phyloP scores from a whole-genome alignment of 164 flowering plant species.

The Magnolia changhungtana region DNA sequence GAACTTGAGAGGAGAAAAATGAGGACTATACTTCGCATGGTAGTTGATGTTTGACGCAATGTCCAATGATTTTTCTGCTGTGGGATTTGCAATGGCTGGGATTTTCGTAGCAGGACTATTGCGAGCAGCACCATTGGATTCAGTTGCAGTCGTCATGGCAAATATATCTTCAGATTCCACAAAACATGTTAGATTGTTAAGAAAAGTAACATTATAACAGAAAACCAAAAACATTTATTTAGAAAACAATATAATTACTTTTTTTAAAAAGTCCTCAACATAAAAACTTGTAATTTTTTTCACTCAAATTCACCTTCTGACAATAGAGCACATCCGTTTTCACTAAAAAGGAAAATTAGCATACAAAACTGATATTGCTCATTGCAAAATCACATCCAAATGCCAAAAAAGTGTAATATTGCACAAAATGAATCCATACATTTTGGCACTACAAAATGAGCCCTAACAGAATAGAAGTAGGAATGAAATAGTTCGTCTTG shows the following conservation, averaged over 20 bases:
- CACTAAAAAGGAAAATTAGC: background rate
- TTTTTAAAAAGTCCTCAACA: background rate
- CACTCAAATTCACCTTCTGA: background rate
- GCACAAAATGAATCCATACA: no score
- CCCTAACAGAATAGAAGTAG: no score
- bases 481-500: no score
- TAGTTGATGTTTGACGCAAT: conserved; percentile 83
- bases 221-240: background rate
- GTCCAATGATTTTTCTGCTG: conserved; percentile 53
- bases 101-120: conserved; percentile 26
- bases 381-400: background rate
- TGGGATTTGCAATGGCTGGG: conserved; percentile 61
- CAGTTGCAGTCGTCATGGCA: conserved; percentile 33
- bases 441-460: no score
- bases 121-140: conserved; percentile 26
- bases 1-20: conserved; percentile 86
- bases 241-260: background rate
- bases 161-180: background rate
- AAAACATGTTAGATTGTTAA: background rate
- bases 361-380: background rate
- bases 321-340: background rate
- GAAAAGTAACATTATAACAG: background rate
- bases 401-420: no score
- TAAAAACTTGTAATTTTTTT: background rate
- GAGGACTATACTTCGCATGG: conserved; percentile 79